Conservation (phyloP, 371 early-diverging fungal species). For the Syncephalastrum racemosum region DNA sequence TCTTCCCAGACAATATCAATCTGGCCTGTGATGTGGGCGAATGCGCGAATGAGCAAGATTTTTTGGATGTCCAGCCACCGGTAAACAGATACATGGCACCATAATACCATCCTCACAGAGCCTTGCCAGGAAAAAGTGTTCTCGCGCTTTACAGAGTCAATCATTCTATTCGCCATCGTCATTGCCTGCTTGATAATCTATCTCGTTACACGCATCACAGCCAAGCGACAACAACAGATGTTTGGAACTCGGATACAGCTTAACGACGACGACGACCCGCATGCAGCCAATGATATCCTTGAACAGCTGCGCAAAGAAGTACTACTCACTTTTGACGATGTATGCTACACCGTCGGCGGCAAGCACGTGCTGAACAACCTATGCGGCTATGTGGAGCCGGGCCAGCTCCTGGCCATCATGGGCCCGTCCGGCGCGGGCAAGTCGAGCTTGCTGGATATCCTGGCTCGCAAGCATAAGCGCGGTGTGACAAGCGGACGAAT, state of each 20-base stretch:
- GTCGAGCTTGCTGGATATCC: slow-evolving; percentile 68
- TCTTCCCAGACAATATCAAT: slow-evolving; percentile 60
- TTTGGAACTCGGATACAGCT: slow-evolving; percentile 38
- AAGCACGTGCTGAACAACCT: slow-evolving; percentile 46
- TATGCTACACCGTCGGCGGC: slow-evolving; percentile 31
- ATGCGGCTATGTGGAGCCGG: slow-evolving; percentile 57
- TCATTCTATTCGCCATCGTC: slow-evolving; percentile 32
- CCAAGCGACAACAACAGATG: slow-evolving; percentile 34
- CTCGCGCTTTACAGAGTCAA: slow-evolving; percentile 37
- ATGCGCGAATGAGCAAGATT: slow-evolving; percentile 55
- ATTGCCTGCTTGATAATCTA: slow-evolving; percentile 31
- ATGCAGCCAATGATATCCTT: slow-evolving; percentile 3
- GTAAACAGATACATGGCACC: slow-evolving; percentile 16
- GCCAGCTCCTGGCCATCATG: slow-evolving; percentile 72
- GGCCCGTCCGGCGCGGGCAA: slow-evolving; percentile 48
- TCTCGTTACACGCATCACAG: slow-evolving; percentile 26
- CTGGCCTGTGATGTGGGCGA: slow-evolving; percentile 60
- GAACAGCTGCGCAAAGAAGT: slow-evolving; percentile 21
- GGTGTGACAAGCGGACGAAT: slow-evolving; percentile 88
- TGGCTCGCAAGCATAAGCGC: slow-evolving; percentile 84
- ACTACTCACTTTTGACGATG: slow-evolving; percentile 35
- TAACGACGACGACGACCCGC: slow-evolving; percentile 24
- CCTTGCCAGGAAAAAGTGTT: slow-evolving; percentile 15
- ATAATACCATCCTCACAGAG: background rate
- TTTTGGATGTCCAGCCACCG: slow-evolving; percentile 36